Percentiles rank a stretch among this genome's conserved stretches.
These are phyloP conservation scores for Cyamopsis tetragonoloba DNA, from an alignment of 306 rosid genomes.

Conservation along the genomic window DNA sequence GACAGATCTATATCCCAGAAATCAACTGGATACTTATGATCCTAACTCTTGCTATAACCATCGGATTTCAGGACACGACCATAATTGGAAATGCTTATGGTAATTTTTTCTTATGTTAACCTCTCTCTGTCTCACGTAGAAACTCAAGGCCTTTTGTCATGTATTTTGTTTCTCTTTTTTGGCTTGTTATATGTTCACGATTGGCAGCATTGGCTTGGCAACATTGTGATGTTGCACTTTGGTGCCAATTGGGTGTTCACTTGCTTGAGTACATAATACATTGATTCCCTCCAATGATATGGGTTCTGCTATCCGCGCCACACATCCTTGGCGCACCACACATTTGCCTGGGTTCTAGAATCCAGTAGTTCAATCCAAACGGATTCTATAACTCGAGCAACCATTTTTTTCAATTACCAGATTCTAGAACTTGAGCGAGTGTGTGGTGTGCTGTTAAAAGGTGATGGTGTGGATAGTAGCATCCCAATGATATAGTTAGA, in stretches of 20 bases:
- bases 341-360: too few species aligned
- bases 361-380: too few species aligned
- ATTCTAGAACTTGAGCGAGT: too few species aligned
- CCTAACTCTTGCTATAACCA: conserved; percentile 74
- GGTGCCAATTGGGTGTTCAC: conserved; percentile 1
- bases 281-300: not conserved
- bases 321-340: too few species aligned
- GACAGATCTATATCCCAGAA: conserved; percentile 88
- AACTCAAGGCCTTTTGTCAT: not conserved
- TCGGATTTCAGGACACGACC: conserved; percentile 80
- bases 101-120: conserved; percentile 23
- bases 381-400: too few species aligned
- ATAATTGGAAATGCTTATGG: conserved; percentile 88
- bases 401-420: too few species aligned
- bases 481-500: too few species aligned
- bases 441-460: too few species aligned
- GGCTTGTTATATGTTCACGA: not conserved
- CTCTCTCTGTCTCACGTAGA: not conserved
- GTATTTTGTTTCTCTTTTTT: not conserved
- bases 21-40: conserved; percentile 90
- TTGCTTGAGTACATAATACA: conserved; percentile 1
- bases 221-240: not conserved
- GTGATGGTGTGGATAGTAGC: too few species aligned
- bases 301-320: too few species aligned
- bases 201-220: not conserved